Evolutionary conservation across 2,329 filamentous ascomycete genomes (phyloP), one percentile per base, ranked within the genome.

Genomic region (Alternaria arbusti): DNA sequence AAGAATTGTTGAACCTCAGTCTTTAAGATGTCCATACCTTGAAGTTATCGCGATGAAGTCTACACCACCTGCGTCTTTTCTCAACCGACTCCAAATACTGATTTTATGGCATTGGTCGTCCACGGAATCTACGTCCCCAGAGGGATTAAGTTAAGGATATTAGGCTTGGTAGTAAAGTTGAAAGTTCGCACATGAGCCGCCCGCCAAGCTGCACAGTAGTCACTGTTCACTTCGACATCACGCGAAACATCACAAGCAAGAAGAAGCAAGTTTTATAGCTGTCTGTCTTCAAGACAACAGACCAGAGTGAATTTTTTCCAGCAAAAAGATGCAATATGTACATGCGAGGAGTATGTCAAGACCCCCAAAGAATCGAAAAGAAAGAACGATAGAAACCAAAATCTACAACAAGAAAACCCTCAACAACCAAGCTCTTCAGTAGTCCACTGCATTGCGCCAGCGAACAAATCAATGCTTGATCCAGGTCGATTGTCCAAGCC

Each of bases 311-410:
- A 30, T 26, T 23, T 17, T 55, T 55, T 50, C 15, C 15, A 32
- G 25, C 13, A 40, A 46, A 46, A 54, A 26, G 20, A 28, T 45
- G 26, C 40, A 59, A 45, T 62, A 62, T 62, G 17, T 62, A 62
- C 59, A 62, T 59, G 40, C 25, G 13, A 54, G 15, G 23, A 30
- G 28, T 23, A n/a, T 22, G 17, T 43, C 59, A 59, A 47, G 30
- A 30, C 40, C 59, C 58, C 28, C 5, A 50, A 47, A 46, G 26
- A 46, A 46, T 40, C 30, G 49, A 23, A 47, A 59, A 17, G n/a
- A 23, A 25, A 12, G 40, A 46, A 46, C 8, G 23, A 44, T 20
- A 6, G 22, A 17, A 52, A 52, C 32, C 6, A 44, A 58, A 23
- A 55, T 45, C 36, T 55, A 22, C 52, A 51, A 22, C 40, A 55